These are phyloP conservation scores for Thalassia testudinum DNA, from an alignment of 116 monocot genomes.

Conservation along the genomic window DNA sequence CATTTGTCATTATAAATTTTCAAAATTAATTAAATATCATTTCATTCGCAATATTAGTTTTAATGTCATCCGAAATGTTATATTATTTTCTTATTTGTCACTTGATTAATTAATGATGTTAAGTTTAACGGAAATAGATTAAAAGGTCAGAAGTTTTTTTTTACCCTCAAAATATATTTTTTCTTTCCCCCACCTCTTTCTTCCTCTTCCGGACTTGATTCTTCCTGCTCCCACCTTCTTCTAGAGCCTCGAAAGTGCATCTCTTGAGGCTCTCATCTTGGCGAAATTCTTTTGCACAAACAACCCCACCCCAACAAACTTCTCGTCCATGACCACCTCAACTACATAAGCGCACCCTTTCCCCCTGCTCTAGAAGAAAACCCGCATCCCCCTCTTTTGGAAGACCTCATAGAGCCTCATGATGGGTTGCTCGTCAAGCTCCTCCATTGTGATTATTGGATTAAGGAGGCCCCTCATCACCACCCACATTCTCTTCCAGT, in stretches of 20 bases:
- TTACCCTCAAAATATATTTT: too few relatives aligned
- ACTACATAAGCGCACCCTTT: not conserved
- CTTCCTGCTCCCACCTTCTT: not conserved
- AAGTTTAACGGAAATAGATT: too few relatives aligned
- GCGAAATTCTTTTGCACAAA: constrained; percentile 12
- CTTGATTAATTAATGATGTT: too few relatives aligned
- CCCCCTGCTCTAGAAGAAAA: constrained; percentile 5
- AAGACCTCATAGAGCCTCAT: constrained; percentile 5
- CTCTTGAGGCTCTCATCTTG: constrained; percentile 11
- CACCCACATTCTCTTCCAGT: constrained; percentile 25
- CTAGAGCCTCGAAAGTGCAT: constrained; percentile 8
- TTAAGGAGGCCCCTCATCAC: constrained; percentile 7
- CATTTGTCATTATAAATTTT: too few relatives aligned
- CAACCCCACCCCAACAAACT: constrained; percentile 5
- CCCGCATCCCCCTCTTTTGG: constrained; percentile 4
- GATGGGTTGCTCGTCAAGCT: constrained; percentile 5
- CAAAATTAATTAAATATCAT: too few relatives aligned
- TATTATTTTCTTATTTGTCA: too few relatives aligned
- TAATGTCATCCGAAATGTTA: too few relatives aligned
- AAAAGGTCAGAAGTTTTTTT: too few relatives aligned
- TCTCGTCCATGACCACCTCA: constrained; percentile 4
- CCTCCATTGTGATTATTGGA: constrained; percentile 11
- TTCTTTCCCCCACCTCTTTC: too few relatives aligned
- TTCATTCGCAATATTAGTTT: too few relatives aligned
- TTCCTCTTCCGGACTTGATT: too few relatives aligned